These are phyloP conservation scores for Penicillium hesseltinei DNA, from an alignment of 2,329 filamentous ascomycete species.

Conservation along the genomic window DNA sequence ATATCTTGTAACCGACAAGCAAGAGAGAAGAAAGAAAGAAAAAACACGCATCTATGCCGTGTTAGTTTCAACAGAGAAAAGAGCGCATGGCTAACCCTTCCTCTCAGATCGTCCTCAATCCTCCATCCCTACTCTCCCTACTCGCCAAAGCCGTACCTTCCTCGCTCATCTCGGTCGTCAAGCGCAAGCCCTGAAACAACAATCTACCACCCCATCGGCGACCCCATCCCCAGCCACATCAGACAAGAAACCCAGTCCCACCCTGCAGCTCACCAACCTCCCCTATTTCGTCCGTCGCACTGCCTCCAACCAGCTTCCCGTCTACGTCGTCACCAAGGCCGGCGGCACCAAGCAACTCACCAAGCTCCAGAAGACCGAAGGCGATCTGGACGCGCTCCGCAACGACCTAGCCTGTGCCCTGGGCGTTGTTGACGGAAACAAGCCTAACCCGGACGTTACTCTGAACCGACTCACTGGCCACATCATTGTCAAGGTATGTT, in stretches of 20 bases:
- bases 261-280: constrained; percentile 45
- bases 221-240: constrained; percentile 17
- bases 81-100: constrained; percentile 10
- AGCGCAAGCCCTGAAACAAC: constrained; percentile 36
- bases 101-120: constrained; percentile 25
- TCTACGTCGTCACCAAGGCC: constrained; percentile 72
- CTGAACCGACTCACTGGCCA: constrained; percentile 67
- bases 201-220: constrained; percentile 33
- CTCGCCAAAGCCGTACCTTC: constrained; percentile 38
- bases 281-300: constrained; percentile 74
- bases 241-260: constrained; percentile 14
- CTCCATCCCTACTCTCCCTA: constrained; percentile 19
- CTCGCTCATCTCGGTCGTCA: constrained; percentile 38
- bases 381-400: constrained; percentile 63
- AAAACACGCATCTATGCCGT: background rate
- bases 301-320: constrained; percentile 65
- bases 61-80: background rate
- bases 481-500: constrained; percentile 67
- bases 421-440: constrained; percentile 50
- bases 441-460: constrained; percentile 40
- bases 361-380: constrained; percentile 73
- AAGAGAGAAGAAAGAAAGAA: background rate
- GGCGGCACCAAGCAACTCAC: constrained; percentile 76
- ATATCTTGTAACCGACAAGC: constrained; percentile 1
- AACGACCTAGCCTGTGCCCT: constrained; percentile 62